Percentiles rank a stretch among this genome's conserved stretches.
Conservation (phyloP, 805 yeast genomes). For the Millerago galiae region DNA sequence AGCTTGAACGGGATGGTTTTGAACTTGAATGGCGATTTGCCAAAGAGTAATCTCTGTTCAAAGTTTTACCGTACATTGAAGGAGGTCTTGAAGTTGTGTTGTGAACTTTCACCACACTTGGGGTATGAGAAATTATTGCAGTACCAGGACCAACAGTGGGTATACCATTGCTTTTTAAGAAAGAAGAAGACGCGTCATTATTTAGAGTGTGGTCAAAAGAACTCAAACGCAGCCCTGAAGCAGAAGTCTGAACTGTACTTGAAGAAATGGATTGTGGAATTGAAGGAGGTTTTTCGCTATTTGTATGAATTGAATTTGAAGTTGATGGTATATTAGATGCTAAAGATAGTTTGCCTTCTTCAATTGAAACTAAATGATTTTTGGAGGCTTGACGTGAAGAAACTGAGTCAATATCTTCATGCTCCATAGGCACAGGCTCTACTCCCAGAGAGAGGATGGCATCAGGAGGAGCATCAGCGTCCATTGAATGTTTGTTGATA, state of each 20-base stretch:
- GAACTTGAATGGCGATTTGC: constrained; percentile 1
- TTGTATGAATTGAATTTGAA: constrained; percentile 4
- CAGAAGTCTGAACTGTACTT: constrained; percentile 14
- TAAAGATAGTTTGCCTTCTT: constrained; percentile 5
- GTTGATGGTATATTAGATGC: constrained; percentile 3
- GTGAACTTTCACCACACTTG: constrained; percentile 15
- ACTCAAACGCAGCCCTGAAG: constrained; percentile 17
- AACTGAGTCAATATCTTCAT: not conserved
- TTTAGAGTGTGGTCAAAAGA: constrained; percentile 15
- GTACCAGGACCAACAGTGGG: constrained; percentile 4
- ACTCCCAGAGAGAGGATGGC: not conserved
- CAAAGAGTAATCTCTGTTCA: not conserved
- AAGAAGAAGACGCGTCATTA: not conserved
- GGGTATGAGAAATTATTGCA: constrained; percentile 13
- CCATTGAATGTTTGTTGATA: not conserved
- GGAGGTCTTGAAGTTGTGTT: constrained; percentile 16
- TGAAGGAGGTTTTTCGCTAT: not conserved
- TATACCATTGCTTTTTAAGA: not conserved
- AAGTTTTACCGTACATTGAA: constrained; percentile 11
- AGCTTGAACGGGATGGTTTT: constrained; percentile 4
- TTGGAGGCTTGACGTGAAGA: not conserved
- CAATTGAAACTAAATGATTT: constrained; percentile 6
- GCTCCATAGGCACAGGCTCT: not conserved
- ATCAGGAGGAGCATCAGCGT: constrained; percentile 3
- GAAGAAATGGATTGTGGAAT: not conserved